Evolutionary conservation across 257 asterid species (phyloP), one percentile per base, ranked within the genome.

Genomic region (Forsythia suspensa): DNA sequence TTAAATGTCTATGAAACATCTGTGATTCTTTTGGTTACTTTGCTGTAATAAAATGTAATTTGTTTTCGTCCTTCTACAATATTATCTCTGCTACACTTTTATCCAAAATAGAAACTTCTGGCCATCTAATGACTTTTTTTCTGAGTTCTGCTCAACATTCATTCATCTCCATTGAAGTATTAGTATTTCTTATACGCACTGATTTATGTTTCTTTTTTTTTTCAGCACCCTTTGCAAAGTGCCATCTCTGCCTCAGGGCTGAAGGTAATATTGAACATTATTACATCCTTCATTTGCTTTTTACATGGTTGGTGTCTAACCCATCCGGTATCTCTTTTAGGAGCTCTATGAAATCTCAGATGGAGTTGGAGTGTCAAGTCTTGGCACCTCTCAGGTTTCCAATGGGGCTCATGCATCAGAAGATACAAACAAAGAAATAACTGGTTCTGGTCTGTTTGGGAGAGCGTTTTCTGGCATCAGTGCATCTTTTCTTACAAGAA

Each of bases 161-260:
- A 63, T 63, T 10, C 12, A 8, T 59, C 39, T 10, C 70, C n/a
- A 12, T 63, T 63, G 70, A 63, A 63, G 70, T 63, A 63, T 24
- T 8, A 11, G 38, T 63, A 29, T 10, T 21, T 63, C 18, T 4
- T 63, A 10, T 63, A 18, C 37, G 1, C 6, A 12, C 70, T 63
- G 70, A 63, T 29, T 63, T 34, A 63, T 63, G 2, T 11, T 29
- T 63, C 39, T 24, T 63, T 29, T 24, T 29, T 24, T 29, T 63
- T 29, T 24, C 38, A 63, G 38, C 70, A 44, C 71, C 84, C 84
- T 77, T 77, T 83, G 79, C 88, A 85, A 76, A 80, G 88, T 78
- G 75, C 79, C 65, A 61, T 10, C 38, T 76, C 84, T 55, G 82
- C 89, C 43, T 87, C 93, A 24, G 95, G 99, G 79, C 86, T 92